Evolutionary conservation across 257 asterid species (phyloP), one percentile per base, ranked within the genome.

Genomic region (Buddleja alternifolia): DNA sequence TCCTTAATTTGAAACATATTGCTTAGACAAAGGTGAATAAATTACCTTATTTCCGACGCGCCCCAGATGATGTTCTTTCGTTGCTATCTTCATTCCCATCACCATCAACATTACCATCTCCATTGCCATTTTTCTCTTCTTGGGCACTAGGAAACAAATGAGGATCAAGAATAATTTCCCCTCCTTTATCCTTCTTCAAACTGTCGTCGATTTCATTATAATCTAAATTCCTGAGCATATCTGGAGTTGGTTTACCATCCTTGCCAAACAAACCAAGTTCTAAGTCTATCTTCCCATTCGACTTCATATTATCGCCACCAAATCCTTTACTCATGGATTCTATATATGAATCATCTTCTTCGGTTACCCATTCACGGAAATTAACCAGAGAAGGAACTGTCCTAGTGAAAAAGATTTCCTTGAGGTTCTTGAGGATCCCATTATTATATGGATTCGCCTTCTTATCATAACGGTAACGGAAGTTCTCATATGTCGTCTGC

Each of bases 401-500:
- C 81, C 66, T 81, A 3, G 95, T 77, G 81, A 85, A 77, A 51
- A 86, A 67, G 46, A 86, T 73, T 75, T 93, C 96, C 74, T 66
- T 80, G 71, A 93, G 75, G 83, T 93, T 93, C 50, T 51, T 72
- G 29, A 81, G 11, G 44, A 83, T 61, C 39, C 98, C 95, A 4
- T 40, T 78, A 44, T 84, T 86, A 52, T 77, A 88, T 10, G 97
- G 97, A 55, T 93, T 93, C 70, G 82, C 89, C 83, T 77, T 88
- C 89, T 76, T 88, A 34, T 93, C 97, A 65, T 93, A 90, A 54
- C 91, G 93, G 71, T 86, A 90, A 40, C 95, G 80, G 72, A 93
- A 93, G 87, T 83, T 93, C 75, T 90, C 97, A 63, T 93, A 90
- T 0, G 97, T 93, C 8, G 96, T 93, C 96, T 92, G 96, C 69